Evolutionary conservation across 495 filamentous ascomycete genomes (phyloP).

Genomic region (Oidiodendron maius): DNA sequence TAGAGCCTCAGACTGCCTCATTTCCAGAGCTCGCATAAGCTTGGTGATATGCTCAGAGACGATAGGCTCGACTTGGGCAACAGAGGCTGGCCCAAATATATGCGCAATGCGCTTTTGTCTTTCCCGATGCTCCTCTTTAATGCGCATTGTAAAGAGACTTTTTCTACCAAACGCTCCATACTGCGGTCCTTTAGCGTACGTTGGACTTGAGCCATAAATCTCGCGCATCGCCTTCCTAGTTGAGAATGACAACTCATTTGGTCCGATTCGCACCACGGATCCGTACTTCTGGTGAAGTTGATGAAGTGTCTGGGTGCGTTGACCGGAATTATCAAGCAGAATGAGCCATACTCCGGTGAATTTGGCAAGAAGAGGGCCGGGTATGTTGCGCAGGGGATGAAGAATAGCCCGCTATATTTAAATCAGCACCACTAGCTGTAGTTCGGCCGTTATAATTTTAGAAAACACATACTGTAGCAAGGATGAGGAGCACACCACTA

Average conservation of each 20-base stretch:
- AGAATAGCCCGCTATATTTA: background rate
- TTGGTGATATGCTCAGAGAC: too few relatives aligned
- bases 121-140: constrained; percentile 3
- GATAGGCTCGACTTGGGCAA: too few relatives aligned
- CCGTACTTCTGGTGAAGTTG: background rate
- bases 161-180: background rate
- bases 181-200: background rate
- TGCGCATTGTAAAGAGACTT: background rate
- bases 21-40: too few relatives aligned
- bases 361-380: background rate
- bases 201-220: background rate
- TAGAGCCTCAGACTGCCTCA: too few relatives aligned
- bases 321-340: background rate
- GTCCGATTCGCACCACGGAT: too few relatives aligned
- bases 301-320: background rate
- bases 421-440: too few relatives aligned
- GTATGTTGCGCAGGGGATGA: background rate
- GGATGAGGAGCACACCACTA: too few relatives aligned
- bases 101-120: constrained; percentile 1
- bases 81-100: too few relatives aligned
- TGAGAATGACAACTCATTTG: too few relatives aligned
- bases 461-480: too few relatives aligned
- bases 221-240: background rate
- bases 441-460: too few relatives aligned
- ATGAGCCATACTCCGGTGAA: background rate